phyloP scores from a whole-genome alignment of 2,329 filamentous ascomycete genomes.

The Sclerotinia borealis region DNA sequence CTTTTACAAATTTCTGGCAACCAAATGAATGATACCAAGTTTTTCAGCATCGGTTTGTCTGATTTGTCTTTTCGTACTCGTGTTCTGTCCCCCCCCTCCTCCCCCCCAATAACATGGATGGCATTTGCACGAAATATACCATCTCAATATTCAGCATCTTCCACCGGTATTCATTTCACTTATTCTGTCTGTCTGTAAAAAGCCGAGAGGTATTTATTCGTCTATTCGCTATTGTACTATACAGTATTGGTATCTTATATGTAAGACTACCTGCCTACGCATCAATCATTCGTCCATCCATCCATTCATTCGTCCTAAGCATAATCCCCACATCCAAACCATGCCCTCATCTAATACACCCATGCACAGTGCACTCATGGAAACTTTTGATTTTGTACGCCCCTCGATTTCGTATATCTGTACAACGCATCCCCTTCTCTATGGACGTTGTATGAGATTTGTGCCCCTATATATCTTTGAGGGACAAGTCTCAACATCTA shows the following conservation, averaged over 20 bases:
- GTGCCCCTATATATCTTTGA: not conserved
- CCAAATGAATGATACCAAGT: not conserved
- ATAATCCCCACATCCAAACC: not conserved
- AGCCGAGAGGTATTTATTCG: constrained; percentile 12
- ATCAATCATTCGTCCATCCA: not conserved
- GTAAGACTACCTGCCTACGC: not conserved
- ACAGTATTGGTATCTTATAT: constrained; percentile 15
- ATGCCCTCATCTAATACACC: too few species aligned
- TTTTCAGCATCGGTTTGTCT: not conserved
- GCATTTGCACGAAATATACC: not conserved
- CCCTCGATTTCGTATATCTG: not conserved
- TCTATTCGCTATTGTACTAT: constrained; percentile 17
- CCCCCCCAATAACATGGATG: too few species aligned
- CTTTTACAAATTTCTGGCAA: not conserved
- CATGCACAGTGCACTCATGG: not conserved
- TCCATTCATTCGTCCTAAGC: not conserved
- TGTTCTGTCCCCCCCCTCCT: not conserved
- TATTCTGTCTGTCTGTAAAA: too few species aligned
- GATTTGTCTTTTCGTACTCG: not conserved
- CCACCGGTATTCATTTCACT: not conserved
- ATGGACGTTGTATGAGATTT: not conserved
- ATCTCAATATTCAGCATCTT: not conserved
- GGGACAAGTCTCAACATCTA: not conserved
- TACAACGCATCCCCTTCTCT: not conserved
- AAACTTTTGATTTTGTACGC: constrained; percentile 6